Evolutionary conservation across 805 yeast species (phyloP).

Genomic region (Candida endomychidarum): DNA sequence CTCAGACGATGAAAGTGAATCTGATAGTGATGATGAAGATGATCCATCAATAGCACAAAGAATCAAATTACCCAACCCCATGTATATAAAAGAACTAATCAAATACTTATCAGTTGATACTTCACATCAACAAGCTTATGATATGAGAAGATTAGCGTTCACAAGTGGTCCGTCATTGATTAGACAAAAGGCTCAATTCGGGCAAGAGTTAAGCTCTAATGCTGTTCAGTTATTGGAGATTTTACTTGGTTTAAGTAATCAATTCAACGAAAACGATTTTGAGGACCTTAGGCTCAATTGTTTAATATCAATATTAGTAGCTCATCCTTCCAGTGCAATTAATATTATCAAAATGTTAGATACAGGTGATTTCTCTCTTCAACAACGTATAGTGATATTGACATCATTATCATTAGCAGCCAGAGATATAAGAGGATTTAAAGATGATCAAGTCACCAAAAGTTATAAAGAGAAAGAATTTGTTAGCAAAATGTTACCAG

Average conservation of each 20-base stretch:
- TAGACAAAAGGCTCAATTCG: conserved; percentile 58
- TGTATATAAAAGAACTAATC: conserved; percentile 73
- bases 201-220: conserved; percentile 45
- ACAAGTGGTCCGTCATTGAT: conserved; percentile 57
- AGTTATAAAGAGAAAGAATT: conserved; percentile 31
- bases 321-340: conserved; percentile 44
- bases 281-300: conserved; percentile 65
- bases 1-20: conserved; percentile 17
- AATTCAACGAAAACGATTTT: conserved; percentile 56
- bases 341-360: conserved; percentile 50
- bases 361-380: conserved; percentile 77
- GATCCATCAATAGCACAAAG: conserved; percentile 44
- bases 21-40: conserved; percentile 49
- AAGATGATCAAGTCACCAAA: conserved; percentile 47
- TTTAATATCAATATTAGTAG: conserved; percentile 61
- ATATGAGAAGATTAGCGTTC: conserved; percentile 51
- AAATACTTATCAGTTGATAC: conserved; percentile 50
- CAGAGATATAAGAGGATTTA: conserved; percentile 64
- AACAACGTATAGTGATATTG: conserved; percentile 68
- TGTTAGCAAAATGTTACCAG: conserved; percentile 47
- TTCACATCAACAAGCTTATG: conserved; percentile 47
- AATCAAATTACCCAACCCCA: conserved; percentile 46
- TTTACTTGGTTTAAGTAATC: conserved; percentile 56
- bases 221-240: conserved; percentile 50
- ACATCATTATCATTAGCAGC: conserved; percentile 71